phyloP scores from a whole-genome alignment of 441 rosid genomes.

The Syzygium malaccense region DNA sequence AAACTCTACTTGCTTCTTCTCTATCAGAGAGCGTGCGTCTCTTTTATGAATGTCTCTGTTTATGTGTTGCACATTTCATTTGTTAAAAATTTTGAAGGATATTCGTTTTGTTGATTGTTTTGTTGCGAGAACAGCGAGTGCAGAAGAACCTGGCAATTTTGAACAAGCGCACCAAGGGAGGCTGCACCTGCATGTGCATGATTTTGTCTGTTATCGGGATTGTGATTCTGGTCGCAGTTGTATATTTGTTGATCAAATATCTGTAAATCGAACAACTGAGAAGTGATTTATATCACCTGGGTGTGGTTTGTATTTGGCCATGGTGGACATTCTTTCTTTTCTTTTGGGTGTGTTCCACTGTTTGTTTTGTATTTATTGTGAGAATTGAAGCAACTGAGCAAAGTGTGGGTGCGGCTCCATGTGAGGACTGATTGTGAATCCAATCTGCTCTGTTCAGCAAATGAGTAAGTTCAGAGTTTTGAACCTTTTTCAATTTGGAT shows the following conservation, averaged over 20 bases:
- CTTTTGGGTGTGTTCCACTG: neutral
- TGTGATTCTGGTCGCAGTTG: constrained; percentile 53
- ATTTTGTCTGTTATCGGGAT: constrained; percentile 68
- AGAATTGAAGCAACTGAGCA: neutral
- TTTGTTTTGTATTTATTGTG: neutral
- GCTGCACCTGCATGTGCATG: constrained; percentile 89
- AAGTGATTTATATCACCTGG: neutral
- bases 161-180: constrained; percentile 87
- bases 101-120: neutral
- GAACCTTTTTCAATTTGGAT: neutral
- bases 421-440: neutral
- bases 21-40: neutral
- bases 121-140: constrained; percentile 51
- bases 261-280: constrained; percentile 29
- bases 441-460: neutral
- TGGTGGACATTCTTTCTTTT: neutral
- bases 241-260: constrained; percentile 61
- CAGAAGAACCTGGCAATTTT: constrained; percentile 81
- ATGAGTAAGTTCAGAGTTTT: neutral
- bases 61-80: neutral
- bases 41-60: neutral
- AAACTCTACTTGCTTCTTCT: neutral
- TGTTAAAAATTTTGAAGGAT: neutral
- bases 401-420: neutral
- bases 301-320: neutral